Evolutionary conservation across 768 basidiomycete genomes (phyloP), one percentile per base, ranked within the genome.

Genomic region (Xerocomellus amylosporus): DNA sequence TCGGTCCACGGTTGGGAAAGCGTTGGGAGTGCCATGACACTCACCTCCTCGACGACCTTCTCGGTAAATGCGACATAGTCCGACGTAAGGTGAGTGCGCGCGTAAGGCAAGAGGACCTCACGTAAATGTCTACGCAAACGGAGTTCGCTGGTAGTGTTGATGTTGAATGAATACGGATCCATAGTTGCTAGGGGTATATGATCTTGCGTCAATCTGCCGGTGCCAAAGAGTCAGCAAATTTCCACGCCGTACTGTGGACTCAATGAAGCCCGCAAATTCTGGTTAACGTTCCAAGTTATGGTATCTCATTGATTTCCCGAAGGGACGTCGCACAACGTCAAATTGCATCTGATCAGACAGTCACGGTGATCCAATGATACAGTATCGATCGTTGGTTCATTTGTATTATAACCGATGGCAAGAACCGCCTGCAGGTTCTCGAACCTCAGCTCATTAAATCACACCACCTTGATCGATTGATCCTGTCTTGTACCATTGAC

Each of bases 31-130:
- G 22, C 9, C 31, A 5, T 1, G 13, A 17, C 2, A 53, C 68
- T 39, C 40, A 79, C 86, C 61, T 82, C 73, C 38, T 74, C 60
- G 15, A 82, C 78, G 2, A 76, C 73, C 51, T 71, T 64, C 55
- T 80, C 73, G 4, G 85, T 86, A 60, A 78, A 82, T 14, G 73
- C 64, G 41, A 82, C 67, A 63, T 87, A 79, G 63, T 86, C 76
- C 50, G 70, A 78, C 0, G 83, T 79, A 31, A 85, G 67, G 66
- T 88, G 79, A 17, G 64, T 68, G 34, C 74, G 74, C 8, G 73
- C 77, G 60, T 88, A 88, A 39, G 78, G 73, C 28, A 80, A 70
- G 28, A 88, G 74, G 28, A 85, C 66, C 34, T 76, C 68, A 38
- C 76, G 80, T 53, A 88, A 80, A 62, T 86, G 85, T 43, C 58